These are phyloP conservation scores for Pseudopyricularia javanii DNA, from an alignment of 2,329 filamentous ascomycete species.

Conservation along the genomic window DNA sequence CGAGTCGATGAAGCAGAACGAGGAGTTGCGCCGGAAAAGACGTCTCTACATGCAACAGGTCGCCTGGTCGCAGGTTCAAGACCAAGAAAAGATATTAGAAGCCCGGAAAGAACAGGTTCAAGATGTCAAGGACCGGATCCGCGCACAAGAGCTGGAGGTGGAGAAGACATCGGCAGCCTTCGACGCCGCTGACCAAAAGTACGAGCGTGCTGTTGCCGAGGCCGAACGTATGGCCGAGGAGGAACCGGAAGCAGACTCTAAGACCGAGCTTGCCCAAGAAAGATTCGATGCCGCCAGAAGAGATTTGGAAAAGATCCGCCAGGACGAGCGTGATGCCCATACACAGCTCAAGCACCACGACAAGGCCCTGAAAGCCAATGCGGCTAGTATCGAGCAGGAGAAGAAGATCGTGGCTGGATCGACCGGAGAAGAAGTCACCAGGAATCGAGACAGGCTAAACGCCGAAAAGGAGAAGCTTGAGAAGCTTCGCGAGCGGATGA, in stretches of 20 bases:
- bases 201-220: constrained; percentile 6
- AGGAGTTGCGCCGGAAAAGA: constrained; percentile 49
- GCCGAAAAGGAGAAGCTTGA: constrained; percentile 38
- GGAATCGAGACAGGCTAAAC: constrained; percentile 43
- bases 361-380: constrained; percentile 28
- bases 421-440: constrained; percentile 51
- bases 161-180: neutral
- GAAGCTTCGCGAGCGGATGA: constrained; percentile 24
- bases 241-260: constrained; percentile 32
- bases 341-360: constrained; percentile 41
- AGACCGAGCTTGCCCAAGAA: constrained; percentile 20
- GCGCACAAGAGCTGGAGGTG: constrained; percentile 15
- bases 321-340: constrained; percentile 55
- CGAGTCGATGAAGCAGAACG: constrained; percentile 52
- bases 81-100: constrained; percentile 49
- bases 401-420: constrained; percentile 50
- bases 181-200: neutral
- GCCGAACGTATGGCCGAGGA: constrained; percentile 28
- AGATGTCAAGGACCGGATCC: constrained; percentile 28
- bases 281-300: constrained; percentile 27
- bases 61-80: constrained; percentile 78
- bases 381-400: constrained; percentile 40
- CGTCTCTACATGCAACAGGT: constrained; percentile 51
- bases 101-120: constrained; percentile 22
- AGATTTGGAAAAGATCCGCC: constrained; percentile 41